Evolutionary conservation across 202 grass and related monocot genomes (phyloP).

Genomic region (Elaeis oleifera): DNA sequence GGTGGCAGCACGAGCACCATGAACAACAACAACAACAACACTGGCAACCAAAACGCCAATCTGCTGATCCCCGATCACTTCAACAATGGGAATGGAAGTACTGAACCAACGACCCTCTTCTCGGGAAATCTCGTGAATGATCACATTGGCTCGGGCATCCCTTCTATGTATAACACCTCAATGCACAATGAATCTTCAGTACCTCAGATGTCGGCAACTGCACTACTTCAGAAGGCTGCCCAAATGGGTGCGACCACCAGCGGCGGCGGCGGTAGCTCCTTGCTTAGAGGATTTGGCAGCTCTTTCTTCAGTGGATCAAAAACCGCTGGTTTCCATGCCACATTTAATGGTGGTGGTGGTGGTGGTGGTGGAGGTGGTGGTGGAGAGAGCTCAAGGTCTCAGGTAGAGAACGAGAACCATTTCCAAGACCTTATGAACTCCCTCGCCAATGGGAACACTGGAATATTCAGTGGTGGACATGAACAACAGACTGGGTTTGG

Average conservation of each 20-base stretch:
- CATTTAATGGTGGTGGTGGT: no score
- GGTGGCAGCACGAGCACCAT: not conserved
- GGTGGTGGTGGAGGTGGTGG: not conserved
- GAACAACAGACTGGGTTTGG: not conserved
- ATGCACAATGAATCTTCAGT: not conserved
- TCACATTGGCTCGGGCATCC: not conserved
- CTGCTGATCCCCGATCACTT: constrained; percentile 3
- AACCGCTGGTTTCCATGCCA: no score
- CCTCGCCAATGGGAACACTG: not conserved
- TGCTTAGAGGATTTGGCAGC: not conserved
- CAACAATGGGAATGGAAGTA: not conserved
- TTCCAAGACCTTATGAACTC: constrained; percentile 6
- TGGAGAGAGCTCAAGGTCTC: not conserved
- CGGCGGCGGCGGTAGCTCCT: not conserved
- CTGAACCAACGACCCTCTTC: not conserved
- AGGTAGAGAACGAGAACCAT: constrained; percentile 4
- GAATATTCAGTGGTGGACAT: not conserved
- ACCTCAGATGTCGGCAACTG: constrained; percentile 13
- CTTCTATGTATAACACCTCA: not conserved
- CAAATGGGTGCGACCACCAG: constrained; percentile 12
- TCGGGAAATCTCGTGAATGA: constrained; percentile 6
- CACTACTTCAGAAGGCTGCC: constrained; percentile 17
- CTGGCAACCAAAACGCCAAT: not conserved
- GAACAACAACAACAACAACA: not conserved
- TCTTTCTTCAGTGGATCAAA: no score